Conservation (phyloP, 257 asterid genomes). For the Forsythia viridissima region DNA sequence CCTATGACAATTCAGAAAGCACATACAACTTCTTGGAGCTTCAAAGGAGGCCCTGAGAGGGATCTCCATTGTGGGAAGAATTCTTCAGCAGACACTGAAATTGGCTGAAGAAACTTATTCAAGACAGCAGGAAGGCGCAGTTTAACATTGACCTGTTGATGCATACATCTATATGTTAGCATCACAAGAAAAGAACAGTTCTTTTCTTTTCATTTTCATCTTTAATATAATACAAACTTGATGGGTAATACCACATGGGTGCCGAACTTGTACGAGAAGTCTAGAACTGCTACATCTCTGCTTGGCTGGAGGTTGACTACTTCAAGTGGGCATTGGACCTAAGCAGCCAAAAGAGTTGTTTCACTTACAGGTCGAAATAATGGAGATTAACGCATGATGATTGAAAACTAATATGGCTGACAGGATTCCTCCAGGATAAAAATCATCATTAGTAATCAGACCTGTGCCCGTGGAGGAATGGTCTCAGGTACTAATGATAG, state of each 20-base stretch:
- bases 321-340: slow-evolving; percentile 97
- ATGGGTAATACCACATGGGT: slow-evolving; percentile 52
- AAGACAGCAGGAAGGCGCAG: slow-evolving; percentile 87
- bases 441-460: slow-evolving; percentile 26
- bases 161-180: slow-evolving; percentile 25
- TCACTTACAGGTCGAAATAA: slow-evolving; percentile 11
- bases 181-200: slow-evolving; percentile 13
- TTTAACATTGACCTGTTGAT: slow-evolving; percentile 72
- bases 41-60: slow-evolving; percentile 89
- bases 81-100: slow-evolving; percentile 73
- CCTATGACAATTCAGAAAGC: slow-evolving; percentile 15
- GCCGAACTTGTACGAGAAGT: slow-evolving; percentile 76
- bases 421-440: slow-evolving; percentile 5
- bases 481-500: slow-evolving; percentile 87
- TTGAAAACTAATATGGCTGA: background rate
- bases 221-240: background rate
- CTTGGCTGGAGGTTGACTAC: slow-evolving; percentile 82
- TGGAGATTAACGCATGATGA: background rate
- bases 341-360: slow-evolving; percentile 19
- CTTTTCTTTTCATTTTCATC: background rate
- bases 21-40: slow-evolving; percentile 94
- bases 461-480: slow-evolving; percentile 98
- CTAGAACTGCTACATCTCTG: slow-evolving; percentile 89
- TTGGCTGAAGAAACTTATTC: slow-evolving; percentile 81
- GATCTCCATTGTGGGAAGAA: slow-evolving; percentile 96